Evolutionary conservation across 164 flowering plant genomes (phyloP).

Genomic region (Pachysandra terminalis): DNA sequence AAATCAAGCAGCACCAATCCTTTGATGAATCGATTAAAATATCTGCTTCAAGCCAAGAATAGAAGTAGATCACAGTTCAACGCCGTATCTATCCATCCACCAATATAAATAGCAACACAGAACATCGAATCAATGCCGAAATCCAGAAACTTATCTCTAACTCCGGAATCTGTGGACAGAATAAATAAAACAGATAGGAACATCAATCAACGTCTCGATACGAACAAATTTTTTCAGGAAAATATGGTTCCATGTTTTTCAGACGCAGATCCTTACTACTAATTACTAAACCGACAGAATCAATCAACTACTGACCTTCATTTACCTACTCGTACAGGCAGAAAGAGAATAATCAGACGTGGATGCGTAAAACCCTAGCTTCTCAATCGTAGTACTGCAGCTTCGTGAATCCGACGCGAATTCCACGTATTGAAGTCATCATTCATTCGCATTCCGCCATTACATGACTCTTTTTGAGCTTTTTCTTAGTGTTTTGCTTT

Average conservation of each 20-base stretch:
- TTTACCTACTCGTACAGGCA: neutral
- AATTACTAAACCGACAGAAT: slow-evolving; percentile 1
- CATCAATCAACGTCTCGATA: neutral
- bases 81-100: too few species aligned
- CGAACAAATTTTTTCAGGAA: neutral
- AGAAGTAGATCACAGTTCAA: too few species aligned
- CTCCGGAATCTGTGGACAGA: slow-evolving; percentile 1
- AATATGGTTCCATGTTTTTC: slow-evolving; percentile 3
- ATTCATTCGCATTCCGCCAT: slow-evolving; percentile 11
- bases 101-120: too few species aligned
- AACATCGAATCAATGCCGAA: slow-evolving; percentile 1
- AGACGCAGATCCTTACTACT: neutral
- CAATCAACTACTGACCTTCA: neutral
- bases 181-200: neutral
- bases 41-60: too few species aligned
- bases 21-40: too few species aligned
- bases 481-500: too few species aligned
- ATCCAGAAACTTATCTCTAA: neutral
- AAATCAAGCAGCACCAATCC: too few species aligned
- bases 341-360: slow-evolving; percentile 14
- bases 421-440: slow-evolving; percentile 10
- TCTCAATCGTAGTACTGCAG: slow-evolving; percentile 3
- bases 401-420: slow-evolving; percentile 16
- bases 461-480: neutral
- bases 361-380: slow-evolving; percentile 1